These are phyloP conservation scores for Endoconidiophora laricicola DNA, from an alignment of 2,329 filamentous ascomycete genomes.

Conservation along the genomic window DNA sequence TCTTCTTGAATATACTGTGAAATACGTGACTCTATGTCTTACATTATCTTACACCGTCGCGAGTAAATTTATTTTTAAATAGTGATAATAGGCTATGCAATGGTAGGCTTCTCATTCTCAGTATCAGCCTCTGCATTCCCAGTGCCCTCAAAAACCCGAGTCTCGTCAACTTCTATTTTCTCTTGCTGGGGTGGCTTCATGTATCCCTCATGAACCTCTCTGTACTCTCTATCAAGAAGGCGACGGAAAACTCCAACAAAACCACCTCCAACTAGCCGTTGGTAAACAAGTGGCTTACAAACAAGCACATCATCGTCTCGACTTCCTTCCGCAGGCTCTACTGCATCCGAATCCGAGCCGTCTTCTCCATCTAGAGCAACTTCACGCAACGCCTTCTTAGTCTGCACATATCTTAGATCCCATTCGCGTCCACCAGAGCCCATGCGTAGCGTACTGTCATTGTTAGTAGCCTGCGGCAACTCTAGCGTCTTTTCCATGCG, in stretches of 20 bases:
- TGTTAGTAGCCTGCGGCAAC: conserved; percentile 27
- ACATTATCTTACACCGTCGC: not conserved
- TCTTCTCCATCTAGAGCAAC: conserved; percentile 13
- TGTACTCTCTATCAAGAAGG: conserved; percentile 15
- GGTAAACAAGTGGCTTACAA: conserved; percentile 27
- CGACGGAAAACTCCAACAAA: conserved; percentile 25
- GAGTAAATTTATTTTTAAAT: not conserved
- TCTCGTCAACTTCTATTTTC: not conserved
- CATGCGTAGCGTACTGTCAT: conserved; percentile 28
- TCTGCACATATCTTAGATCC: conserved; percentile 38
- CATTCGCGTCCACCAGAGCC: conserved; percentile 39
- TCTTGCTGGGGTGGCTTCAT: not conserved
- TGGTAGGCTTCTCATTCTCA: not conserved
- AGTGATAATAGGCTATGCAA: not conserved
- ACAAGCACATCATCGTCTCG: conserved; percentile 20
- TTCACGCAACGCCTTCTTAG: conserved; percentile 5
- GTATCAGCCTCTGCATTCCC: not conserved
- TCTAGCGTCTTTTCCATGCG: conserved; percentile 43
- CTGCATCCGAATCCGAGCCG: not conserved
- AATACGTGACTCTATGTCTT: not conserved
- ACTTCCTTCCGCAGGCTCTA: no score
- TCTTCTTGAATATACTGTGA: not conserved
- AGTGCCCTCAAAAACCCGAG: not conserved
- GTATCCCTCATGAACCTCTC: conserved; percentile 6
- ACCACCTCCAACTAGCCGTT: conserved; percentile 24